Base-by-base conservation (phyloP, 2,329 filamentous ascomycete genomes). In the Nemania sp. region DNA sequence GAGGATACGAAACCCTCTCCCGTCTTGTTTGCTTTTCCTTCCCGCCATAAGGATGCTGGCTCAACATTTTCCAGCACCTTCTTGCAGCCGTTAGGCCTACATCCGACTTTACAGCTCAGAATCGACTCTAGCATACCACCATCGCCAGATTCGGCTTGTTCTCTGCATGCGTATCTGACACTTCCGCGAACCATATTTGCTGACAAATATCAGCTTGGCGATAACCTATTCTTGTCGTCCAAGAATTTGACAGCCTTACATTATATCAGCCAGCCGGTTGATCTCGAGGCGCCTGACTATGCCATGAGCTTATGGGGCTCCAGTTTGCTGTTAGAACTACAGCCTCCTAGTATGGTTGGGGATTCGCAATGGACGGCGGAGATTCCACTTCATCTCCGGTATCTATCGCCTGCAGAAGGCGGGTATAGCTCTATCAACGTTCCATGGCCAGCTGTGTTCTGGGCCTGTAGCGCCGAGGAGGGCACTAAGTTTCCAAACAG, bases 221-320 rank as follows among this genome's bases (percentile, higher is more conserved):
- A 92, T 68, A 72, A 81, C 0, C 78, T 96, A 5, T 94, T 95
- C 73, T 80, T 96, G 24, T 72, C 83, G 3, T 92, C 90, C 1
- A 91, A 96, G 65, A 90, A 95, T 66, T 79, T 97, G 17, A 77
- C 80, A 2, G 76, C 81, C 2, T 74, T 95, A 34, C 84, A 80
- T 39, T 83, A 87, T 59, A 80, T 90, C 12, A 85, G 84, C 22
- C 82, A 89, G 11, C 89, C 90, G 17, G 89, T 92, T 6, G 92
- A 97, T 62, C 85, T 97, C 48, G 93, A 97, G 74, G 91, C 91
- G 0, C 93, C 93, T 1, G 87, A 88, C 64, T 97, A 95, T 76
- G 83, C 86, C 1, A 80, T 91, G 24, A 68, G 80, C 6, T 72
- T 78, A 26, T 97, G 93, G 93, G 93, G 93, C 5, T 92, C 88